Conservation (phyloP, 1,284 basidiomycete species). For the Schizophyllum commune region DNA sequence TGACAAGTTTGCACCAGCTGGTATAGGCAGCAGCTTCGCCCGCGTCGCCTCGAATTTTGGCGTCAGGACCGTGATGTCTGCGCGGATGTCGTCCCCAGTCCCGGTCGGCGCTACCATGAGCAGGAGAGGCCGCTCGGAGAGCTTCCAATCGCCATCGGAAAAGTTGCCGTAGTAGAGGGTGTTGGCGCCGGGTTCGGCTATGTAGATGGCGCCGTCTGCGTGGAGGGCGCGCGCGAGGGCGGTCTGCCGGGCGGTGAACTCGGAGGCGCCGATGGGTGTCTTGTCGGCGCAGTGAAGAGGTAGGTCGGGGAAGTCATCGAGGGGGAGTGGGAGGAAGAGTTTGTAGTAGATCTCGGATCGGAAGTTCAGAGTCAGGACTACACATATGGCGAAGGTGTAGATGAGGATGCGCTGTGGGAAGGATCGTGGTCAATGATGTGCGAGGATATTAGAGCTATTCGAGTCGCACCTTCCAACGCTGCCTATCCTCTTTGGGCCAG, state of each 20-base stretch:
- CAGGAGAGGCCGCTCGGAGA: conserved; percentile 74
- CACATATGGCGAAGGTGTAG: not conserved
- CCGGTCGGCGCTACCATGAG: conserved; percentile 49
- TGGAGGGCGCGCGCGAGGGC: conserved; percentile 43
- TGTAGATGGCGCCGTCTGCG: conserved; percentile 49
- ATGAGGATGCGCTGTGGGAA: no score
- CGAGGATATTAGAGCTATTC: no score
- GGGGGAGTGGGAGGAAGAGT: not conserved
- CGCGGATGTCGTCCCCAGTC: conserved; percentile 21
- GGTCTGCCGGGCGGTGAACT: conserved; percentile 47
- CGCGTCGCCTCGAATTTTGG: conserved; percentile 73
- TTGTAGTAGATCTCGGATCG: not conserved
- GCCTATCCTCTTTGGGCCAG: no score
- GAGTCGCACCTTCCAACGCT: not conserved
- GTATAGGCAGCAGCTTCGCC: conserved; percentile 53
- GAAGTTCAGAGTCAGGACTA: not conserved
- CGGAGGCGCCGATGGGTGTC: conserved; percentile 37
- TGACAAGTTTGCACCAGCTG: conserved; percentile 30
- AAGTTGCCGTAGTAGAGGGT: conserved; percentile 69
- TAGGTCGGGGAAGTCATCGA: not conserved
- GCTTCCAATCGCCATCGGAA: conserved; percentile 52
- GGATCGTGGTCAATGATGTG: no score
- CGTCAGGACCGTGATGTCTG: conserved; percentile 56
- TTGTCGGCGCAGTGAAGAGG: conserved; percentile 40
- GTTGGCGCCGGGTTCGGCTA: conserved; percentile 71